phyloP scores from a whole-genome alignment of 345 rosid species.

The Lepidium africanum region DNA sequence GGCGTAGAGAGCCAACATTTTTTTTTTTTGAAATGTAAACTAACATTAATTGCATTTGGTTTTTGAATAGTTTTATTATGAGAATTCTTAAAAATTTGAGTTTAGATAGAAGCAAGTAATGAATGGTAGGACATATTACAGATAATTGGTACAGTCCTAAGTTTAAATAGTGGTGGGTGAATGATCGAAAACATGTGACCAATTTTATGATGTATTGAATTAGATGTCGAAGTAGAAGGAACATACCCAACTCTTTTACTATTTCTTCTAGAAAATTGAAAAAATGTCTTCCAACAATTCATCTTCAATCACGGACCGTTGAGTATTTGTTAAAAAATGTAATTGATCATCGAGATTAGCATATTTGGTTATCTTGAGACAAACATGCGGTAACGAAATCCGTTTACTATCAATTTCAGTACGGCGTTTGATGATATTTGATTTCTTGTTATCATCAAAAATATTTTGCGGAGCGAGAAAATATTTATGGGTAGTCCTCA shows the following conservation, averaged over 20 bases:
- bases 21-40: no score
- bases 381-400: conserved; percentile 10
- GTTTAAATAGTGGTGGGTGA: neutral
- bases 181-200: neutral
- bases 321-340: no score
- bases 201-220: conserved; percentile 7
- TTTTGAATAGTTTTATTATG: neutral
- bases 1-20: neutral
- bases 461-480: neutral
- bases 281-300: neutral
- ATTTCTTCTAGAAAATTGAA: neutral
- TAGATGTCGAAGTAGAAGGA: conserved; percentile 14
- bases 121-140: neutral
- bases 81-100: neutral
- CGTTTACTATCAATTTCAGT: neutral
- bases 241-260: conserved; percentile 2
- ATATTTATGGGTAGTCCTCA: neutral
- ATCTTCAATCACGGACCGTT: conserved; percentile 6
- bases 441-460: neutral
- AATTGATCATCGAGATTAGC: conserved; percentile 8
- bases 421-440: neutral
- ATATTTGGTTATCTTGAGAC: neutral
- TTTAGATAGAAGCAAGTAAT: neutral
- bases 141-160: neutral
- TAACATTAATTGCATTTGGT: neutral